phyloP scores from a whole-genome alignment of 306 rosid species.

The Leucaena leucocephala region DNA sequence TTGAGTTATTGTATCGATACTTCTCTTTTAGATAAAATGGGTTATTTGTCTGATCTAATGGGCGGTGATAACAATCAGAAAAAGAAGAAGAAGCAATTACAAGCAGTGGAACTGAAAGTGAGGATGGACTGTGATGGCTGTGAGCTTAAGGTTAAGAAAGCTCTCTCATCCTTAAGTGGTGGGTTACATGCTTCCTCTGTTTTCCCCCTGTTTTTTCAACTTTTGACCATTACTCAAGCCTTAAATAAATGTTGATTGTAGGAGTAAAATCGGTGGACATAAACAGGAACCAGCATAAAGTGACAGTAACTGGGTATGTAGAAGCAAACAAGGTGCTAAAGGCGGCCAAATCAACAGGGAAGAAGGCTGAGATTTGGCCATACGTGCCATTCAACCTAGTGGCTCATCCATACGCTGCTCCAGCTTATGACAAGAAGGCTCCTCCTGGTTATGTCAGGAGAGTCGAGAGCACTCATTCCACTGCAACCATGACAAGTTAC shows the following conservation, averaged over 20 bases:
- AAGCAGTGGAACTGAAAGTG: slow-evolving; percentile 85
- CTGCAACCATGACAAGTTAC: slow-evolving; percentile 59
- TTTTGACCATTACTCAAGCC: not conserved
- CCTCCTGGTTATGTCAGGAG: slow-evolving; percentile 95
- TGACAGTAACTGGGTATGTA: slow-evolving; percentile 78
- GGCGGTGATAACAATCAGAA: slow-evolving; percentile 49
- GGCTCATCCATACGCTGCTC: slow-evolving; percentile 83
- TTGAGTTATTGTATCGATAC: slow-evolving; percentile 5
- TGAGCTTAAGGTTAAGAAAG: slow-evolving; percentile 92
- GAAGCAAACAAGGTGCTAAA: slow-evolving; percentile 90
- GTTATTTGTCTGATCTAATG: slow-evolving; percentile 89
- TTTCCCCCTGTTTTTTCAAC: not conserved
- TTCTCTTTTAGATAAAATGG: slow-evolving; percentile 55
- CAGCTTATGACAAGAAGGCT: slow-evolving; percentile 92
- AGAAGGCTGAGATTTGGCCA: slow-evolving; percentile 94
- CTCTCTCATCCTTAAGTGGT: slow-evolving; percentile 85
- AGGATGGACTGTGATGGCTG: slow-evolving; percentile 99
- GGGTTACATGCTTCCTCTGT: slow-evolving; percentile 16
- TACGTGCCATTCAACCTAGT: slow-evolving; percentile 86
- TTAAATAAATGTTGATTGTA: slow-evolving; percentile 40
- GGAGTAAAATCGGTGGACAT: slow-evolving; percentile 95
- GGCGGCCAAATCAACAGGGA: slow-evolving; percentile 93
- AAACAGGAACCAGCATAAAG: slow-evolving; percentile 95
- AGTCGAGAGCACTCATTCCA: slow-evolving; percentile 55
- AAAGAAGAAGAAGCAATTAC: slow-evolving; percentile 78